Base-by-base conservation (phyloP, 805 yeast species). In the Huiozyma sinensis region DNA sequence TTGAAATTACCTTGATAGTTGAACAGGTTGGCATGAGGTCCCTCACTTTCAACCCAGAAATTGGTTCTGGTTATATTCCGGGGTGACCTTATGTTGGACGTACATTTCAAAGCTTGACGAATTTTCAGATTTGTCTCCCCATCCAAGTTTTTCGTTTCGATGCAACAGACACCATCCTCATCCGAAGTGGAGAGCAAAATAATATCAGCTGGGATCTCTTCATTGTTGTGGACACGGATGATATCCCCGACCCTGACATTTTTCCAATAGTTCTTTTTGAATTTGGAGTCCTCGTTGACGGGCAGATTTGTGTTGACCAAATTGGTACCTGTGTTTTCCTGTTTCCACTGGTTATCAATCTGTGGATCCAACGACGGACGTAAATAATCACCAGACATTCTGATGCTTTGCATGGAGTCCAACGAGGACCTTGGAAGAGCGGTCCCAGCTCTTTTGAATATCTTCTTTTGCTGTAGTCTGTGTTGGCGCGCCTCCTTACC, bases 131-230 rank as follows among this genome's bases (percentile, higher is more conserved):
- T 84, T 1, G 92, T 77, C 59, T 77, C 83, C 61, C 95, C 95
- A 63, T 84, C 95, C 52, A 84, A 69, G 63, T 83, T 83, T 56
- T 83, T 83, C 0, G 94, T 84, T 61, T 84, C 95, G 33, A 84
- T 77, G 53, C 77, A 83, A 63, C 90, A 82, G 43, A 73, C 73
- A 38, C 81, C 82, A 51, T 82, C 86, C 2, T 68, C 63, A 55
- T 81, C 88, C 29, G 85, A 76, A 6, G 87, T 72, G 4, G 87
- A 70, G 6, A 84, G 56, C 32, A 83, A 60, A 39, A 82, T 68
- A 6, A 79, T 58, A 64, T 84, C 94, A 1, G 90, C 89, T 1
- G 94, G 94, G 6, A 82, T 72, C 64, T 82, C 90, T 56, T 83
- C 92, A 57, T 83, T 79, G 51, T 78, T 77, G 48, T 81, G 76